Evolutionary conservation across 768 basidiomycete species (phyloP), one percentile per base, ranked within the genome.

Genomic region (Terana coerulea): DNA sequence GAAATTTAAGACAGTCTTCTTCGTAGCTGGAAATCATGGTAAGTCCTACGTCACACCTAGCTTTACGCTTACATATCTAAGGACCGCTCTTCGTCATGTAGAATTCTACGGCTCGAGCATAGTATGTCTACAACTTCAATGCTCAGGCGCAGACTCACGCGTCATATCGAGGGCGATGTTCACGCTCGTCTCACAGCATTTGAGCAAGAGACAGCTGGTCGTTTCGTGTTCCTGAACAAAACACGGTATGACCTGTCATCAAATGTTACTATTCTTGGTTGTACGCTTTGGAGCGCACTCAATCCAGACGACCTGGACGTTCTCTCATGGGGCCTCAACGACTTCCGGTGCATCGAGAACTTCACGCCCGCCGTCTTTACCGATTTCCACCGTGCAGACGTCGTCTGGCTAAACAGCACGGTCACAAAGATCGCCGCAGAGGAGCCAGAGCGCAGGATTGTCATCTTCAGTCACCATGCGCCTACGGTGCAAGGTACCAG

Each of bases 391-490:
- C 45, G 29, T 1, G 51, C 51, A 11, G 72, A 74, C 53, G 31
- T 58, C 22, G 50, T 39, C 6, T 74, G 73, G 73, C 64, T 75
- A n/a, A 57, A 64, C 36, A 26, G 31, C 5, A 51, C 58, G 12
- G 51, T 70, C 26, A 44, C 59, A 15, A 14, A 57, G 11, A 62
- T 73, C 42, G 59, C 56, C 14, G 14, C 24, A 5, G 52, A 67
- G 21, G 67, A 70, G 54, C 66, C 66, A 1, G 52, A 64, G 22
- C 53, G 70, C 21, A 43, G 57, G 17, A 53, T 74, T 6, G 57
- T 69, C 17, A 61, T 75, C 9, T 66, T 74, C 55, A 71, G 71
- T 11, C 73, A 75, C 51, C 69, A 75, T 51, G 70, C 72, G 1
- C 73, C 73, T 15, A 73, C 72, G 5, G 56, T 63, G 29, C 51